Conservation (phyloP, 2,329 filamentous ascomycete species). For the Clonostachys solani region DNA sequence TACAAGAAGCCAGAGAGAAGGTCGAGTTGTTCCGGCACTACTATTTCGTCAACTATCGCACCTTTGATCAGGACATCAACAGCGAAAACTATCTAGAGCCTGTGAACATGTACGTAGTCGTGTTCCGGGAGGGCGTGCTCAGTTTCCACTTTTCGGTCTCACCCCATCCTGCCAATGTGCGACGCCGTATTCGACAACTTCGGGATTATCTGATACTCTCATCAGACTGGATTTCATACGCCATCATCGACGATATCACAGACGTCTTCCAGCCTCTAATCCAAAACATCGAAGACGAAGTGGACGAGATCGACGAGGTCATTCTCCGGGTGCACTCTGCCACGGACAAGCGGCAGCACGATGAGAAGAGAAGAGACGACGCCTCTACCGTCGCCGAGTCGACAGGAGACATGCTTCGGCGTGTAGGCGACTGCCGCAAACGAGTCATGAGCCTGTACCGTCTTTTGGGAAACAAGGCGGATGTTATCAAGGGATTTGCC, state of each 20-base stretch:
- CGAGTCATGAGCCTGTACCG: slow-evolving; percentile 96
- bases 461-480: slow-evolving; percentile 91
- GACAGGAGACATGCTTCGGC: slow-evolving; percentile 79
- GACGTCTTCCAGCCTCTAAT: slow-evolving; percentile 94
- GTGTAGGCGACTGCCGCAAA: slow-evolving; percentile 91
- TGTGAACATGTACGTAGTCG: slow-evolving; percentile 95
- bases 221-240: slow-evolving; percentile 98
- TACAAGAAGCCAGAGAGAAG: slow-evolving; percentile 96
- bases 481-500: slow-evolving; percentile 98
- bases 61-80: slow-evolving; percentile 90
- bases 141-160: slow-evolving; percentile 98
- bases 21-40: slow-evolving; percentile 97
- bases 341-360: slow-evolving; percentile 34
- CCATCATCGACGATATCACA: slow-evolving; percentile 96
- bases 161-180: slow-evolving; percentile 93
- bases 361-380: slow-evolving; percentile 37
- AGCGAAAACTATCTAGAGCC: slow-evolving; percentile 91
- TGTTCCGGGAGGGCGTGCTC: slow-evolving; percentile 92
- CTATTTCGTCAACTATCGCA: slow-evolving; percentile 98
- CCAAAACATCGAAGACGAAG: slow-evolving; percentile 89
- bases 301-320: slow-evolving; percentile 92
- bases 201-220: slow-evolving; percentile 90
- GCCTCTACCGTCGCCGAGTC: slow-evolving; percentile 36
- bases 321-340: slow-evolving; percentile 78
- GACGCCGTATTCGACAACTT: slow-evolving; percentile 85